A percentile compares a stretch with the other conserved stretches of the same genome.
phyloP scores from a whole-genome alignment of 148 eudicot species.

The Salicornia ramosissima region DNA sequence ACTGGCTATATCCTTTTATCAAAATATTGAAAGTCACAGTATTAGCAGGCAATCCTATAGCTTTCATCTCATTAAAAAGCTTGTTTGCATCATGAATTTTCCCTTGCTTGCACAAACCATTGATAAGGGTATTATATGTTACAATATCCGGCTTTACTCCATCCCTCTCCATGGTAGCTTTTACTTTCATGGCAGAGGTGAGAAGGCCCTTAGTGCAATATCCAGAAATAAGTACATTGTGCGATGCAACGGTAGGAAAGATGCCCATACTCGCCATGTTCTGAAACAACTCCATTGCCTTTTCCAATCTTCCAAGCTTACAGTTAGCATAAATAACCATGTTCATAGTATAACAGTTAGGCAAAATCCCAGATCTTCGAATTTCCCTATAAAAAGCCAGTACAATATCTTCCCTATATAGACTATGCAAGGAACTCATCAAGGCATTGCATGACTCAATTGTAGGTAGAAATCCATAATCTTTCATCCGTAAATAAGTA shows the following conservation, averaged over 20 bases:
- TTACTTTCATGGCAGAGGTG: conserved; percentile 47
- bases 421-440: conserved; percentile 52
- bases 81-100: conserved; percentile 60
- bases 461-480: conserved; percentile 67
- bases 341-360: conserved; percentile 66
- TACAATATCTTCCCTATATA: conserved; percentile 47
- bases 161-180: conserved; percentile 53
- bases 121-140: conserved; percentile 65
- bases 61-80: conserved; percentile 62
- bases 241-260: conserved; percentile 36
- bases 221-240: conserved; percentile 57
- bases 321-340: conserved; percentile 58
- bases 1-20: conserved; percentile 54
- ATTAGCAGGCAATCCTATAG: conserved; percentile 41
- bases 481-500: conserved; percentile 51
- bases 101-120: conserved; percentile 67
- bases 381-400: conserved; percentile 50
- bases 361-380: conserved; percentile 35
- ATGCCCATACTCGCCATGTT: conserved; percentile 53
- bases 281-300: conserved; percentile 47
- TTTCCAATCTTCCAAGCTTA: conserved; percentile 50
- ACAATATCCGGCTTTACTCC: conserved; percentile 43
- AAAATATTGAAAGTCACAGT: conserved; percentile 60
- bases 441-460: conserved; percentile 68
- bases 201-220: conserved; percentile 52